A percentile compares a stretch with the other conserved stretches of the same genome.
Conservation (phyloP, 1,284 basidiomycete genomes). For the Sphaerobolus stellatus region DNA sequence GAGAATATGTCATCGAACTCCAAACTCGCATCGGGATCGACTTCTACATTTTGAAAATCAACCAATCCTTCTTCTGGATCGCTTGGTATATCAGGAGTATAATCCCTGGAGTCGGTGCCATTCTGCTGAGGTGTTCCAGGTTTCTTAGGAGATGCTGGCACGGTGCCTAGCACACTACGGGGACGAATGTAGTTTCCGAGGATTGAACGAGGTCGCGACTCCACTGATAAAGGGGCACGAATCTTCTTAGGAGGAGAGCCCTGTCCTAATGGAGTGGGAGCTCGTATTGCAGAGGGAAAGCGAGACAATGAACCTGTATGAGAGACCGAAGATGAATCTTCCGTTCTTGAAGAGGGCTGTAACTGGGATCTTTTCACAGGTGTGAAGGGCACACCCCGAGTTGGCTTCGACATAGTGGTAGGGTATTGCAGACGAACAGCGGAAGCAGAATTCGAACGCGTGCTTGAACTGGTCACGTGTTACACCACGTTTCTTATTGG, state of each 20-base stretch:
- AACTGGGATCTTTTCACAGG: slow-evolving; percentile 7
- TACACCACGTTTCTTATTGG: too few species aligned
- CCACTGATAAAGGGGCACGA: slow-evolving; percentile 6
- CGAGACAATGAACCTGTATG: slow-evolving; percentile 3
- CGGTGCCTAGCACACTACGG: slow-evolving; percentile 6
- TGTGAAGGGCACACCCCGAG: slow-evolving; percentile 5
- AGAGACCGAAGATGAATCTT: background rate
- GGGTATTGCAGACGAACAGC: too few species aligned
- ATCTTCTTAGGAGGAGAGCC: slow-evolving; percentile 8
- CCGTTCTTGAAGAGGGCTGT: background rate
- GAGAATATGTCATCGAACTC: slow-evolving; percentile 65
- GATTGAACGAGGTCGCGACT: slow-evolving; percentile 11
- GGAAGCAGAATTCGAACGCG: background rate
- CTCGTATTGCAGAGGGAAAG: slow-evolving; percentile 11
- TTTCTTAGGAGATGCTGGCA: slow-evolving; percentile 10
- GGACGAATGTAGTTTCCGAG: slow-evolving; percentile 2
- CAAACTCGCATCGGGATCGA: slow-evolving; percentile 33
- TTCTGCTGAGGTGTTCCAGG: slow-evolving; percentile 4
- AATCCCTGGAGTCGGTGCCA: background rate
- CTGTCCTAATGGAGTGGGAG: slow-evolving; percentile 6
- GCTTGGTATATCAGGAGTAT: background rate
- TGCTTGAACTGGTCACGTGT: background rate
- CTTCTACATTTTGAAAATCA: slow-evolving; percentile 56
- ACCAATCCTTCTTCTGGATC: slow-evolving; percentile 75
- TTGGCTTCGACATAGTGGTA: slow-evolving; percentile 5